Base-by-base conservation (phyloP, 2,329 filamentous ascomycete species). In the Apiospora malaysiana region DNA sequence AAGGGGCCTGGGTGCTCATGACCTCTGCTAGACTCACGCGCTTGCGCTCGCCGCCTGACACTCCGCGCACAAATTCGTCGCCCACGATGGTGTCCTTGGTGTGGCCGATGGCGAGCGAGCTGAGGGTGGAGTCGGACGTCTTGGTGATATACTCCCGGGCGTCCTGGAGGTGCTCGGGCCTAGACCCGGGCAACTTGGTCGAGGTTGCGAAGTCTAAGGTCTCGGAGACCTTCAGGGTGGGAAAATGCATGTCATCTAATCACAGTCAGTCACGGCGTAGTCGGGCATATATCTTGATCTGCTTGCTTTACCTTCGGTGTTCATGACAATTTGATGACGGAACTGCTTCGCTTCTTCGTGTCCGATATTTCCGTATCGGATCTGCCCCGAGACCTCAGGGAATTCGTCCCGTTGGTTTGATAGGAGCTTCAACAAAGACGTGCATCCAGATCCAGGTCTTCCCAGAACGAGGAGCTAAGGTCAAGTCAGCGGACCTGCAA, bases 1-100 rank as follows among this genome's bases (percentile, higher is more conserved):
- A 88, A 0, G 86, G 85, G 4, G 85, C 85, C 72, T 79, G 78
- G 72, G 75, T 79, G 3, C 81, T 83, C 32, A 90, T 85, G 4
- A 90, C 91, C 78, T 94, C 92, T 0, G 91, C 92, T 72, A 94
- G 93, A 49, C 89, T 91, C 2, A 95, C 92, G 78, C 93, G 90
- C 82, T 95, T 94, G 69, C 89, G 85, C 78, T 92, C 90, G 51
- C 90, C 90, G 32, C 90, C 90, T 4, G 86, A 89, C 0, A 92
- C 86, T 37, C 83, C 83, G 7, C 91, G 87, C n/a, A 92, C 86
- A 56, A 90, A 87, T 72, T 92, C 90, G 72, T 92, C 89, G 10
- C 92, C 92, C 14, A 94, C 90, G 73, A 89, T 89, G 0, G 91
- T 93, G n/a, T 88, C 84, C 56, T 91, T 81, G 0, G 91, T 92